Evolutionary conservation across 257 asterid genomes (phyloP).

Genomic region (Buddleja alternifolia): DNA sequence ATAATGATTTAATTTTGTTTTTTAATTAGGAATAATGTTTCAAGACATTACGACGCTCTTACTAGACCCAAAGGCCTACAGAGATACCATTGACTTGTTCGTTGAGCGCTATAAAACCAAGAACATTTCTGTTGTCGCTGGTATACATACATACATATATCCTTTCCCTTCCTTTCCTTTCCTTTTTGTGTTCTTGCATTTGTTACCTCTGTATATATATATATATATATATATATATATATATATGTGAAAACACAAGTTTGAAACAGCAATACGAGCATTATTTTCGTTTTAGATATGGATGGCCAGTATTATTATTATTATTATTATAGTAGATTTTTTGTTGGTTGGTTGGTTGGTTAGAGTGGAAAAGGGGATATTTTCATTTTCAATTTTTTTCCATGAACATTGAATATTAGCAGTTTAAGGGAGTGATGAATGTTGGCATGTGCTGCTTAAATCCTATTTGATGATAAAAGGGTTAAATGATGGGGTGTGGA

Average conservation of each 20-base stretch:
- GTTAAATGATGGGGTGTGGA: conserved; percentile 50
- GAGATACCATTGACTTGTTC: conserved; percentile 80
- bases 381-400: conserved; percentile 24
- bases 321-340: too few relatives aligned
- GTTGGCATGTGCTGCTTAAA: conserved; percentile 52
- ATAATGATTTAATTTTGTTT: neutral
- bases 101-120: conserved; percentile 71
- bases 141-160: too few relatives aligned
- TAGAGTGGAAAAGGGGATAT: neutral
- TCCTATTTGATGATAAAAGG: conserved; percentile 40
- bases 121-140: conserved; percentile 85
- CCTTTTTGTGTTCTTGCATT: conserved; percentile 24
- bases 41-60: conserved; percentile 83
- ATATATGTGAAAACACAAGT: too few relatives aligned
- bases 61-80: conserved; percentile 76
- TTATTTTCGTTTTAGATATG: neutral
- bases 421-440: conserved; percentile 41
- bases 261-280: too few relatives aligned
- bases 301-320: neutral
- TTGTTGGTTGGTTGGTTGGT: too few relatives aligned
- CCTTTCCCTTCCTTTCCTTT: too few relatives aligned
- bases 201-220: too few relatives aligned
- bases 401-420: conserved; percentile 37
- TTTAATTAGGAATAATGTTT: conserved; percentile 75
- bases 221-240: too few relatives aligned